Evolutionary conservation across 1,284 basidiomycete genomes (phyloP).

Genomic region (Malassezia globosa): DNA sequence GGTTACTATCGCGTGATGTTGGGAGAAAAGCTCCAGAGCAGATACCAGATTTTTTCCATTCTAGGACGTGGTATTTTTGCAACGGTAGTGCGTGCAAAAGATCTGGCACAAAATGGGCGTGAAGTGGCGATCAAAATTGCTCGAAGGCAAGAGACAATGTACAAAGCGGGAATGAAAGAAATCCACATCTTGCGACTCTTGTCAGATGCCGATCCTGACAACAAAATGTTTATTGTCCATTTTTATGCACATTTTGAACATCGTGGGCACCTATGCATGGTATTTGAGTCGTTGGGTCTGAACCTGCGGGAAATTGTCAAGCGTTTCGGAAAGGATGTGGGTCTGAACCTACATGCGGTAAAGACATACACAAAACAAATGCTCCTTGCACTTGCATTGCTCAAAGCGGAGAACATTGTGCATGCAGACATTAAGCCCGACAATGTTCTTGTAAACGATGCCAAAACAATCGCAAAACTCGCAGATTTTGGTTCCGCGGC

Average conservation of each 20-base stretch:
- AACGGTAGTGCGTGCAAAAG: slow-evolving; percentile 79
- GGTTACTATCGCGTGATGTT: slow-evolving; percentile 91
- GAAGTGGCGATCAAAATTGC: slow-evolving; percentile 99
- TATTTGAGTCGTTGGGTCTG: slow-evolving; percentile 81
- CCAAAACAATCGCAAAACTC: slow-evolving; percentile 82
- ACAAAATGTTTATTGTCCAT: slow-evolving; percentile 88
- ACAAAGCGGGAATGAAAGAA: slow-evolving; percentile 88
- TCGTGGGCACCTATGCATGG: slow-evolving; percentile 86
- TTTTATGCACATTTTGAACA: slow-evolving; percentile 90
- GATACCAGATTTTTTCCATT: slow-evolving; percentile 86
- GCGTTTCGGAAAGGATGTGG: slow-evolving; percentile 96
- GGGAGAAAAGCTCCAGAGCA: slow-evolving; percentile 75
- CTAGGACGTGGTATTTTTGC: slow-evolving; percentile 98
- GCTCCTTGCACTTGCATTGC: slow-evolving; percentile 70
- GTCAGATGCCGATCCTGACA: slow-evolving; percentile 77
- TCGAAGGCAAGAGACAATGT: slow-evolving; percentile 92
- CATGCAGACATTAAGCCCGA: slow-evolving; percentile 73
- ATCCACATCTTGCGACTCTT: slow-evolving; percentile 76
- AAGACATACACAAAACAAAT: slow-evolving; percentile 93
- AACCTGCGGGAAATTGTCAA: slow-evolving; percentile 96
- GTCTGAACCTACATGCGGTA: slow-evolving; percentile 90
- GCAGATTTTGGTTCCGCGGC: slow-evolving; percentile 94
- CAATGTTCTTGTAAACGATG: slow-evolving; percentile 60
- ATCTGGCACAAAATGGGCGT: slow-evolving; percentile 45
- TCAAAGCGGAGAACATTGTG: slow-evolving; percentile 82